Conservation (phyloP, 2,329 filamentous ascomycete species). For the Monosporascus sp. region DNA sequence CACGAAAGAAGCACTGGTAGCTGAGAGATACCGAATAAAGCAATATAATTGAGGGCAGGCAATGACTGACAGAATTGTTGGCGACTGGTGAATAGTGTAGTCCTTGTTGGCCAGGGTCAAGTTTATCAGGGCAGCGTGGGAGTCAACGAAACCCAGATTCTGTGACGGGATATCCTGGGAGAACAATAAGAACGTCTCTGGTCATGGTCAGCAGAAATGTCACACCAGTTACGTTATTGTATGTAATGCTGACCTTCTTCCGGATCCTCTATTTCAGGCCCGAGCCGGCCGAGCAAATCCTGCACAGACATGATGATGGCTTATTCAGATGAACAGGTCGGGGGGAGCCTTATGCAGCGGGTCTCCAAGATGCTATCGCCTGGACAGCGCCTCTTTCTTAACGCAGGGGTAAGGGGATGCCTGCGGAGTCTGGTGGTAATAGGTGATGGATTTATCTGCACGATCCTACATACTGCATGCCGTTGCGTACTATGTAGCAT, state of each 20-base stretch:
- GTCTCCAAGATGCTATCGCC: no score
- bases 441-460: not conserved
- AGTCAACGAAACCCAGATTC: conserved; percentile 80
- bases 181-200: conserved; percentile 87
- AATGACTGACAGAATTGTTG: conserved; percentile 55
- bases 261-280: conserved; percentile 40
- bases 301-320: not conserved
- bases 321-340: not conserved
- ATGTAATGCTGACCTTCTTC: conserved; percentile 37
- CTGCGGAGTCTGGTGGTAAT: not conserved
- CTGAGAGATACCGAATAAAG: conserved; percentile 32
- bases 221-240: not conserved
- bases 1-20: not conserved
- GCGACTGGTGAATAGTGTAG: conserved; percentile 76
- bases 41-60: not conserved
- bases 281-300: conserved; percentile 30
- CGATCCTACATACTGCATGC: not conserved
- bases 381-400: no score
- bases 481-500: no score
- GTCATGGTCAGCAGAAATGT: not conserved
- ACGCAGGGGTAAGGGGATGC: not conserved
- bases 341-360: not conserved
- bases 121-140: conserved; percentile 58
- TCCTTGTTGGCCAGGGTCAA: conserved; percentile 64
- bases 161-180: conserved; percentile 67